phyloP scores from a whole-genome alignment of 805 yeast species.

The Starmerella sp. region DNA sequence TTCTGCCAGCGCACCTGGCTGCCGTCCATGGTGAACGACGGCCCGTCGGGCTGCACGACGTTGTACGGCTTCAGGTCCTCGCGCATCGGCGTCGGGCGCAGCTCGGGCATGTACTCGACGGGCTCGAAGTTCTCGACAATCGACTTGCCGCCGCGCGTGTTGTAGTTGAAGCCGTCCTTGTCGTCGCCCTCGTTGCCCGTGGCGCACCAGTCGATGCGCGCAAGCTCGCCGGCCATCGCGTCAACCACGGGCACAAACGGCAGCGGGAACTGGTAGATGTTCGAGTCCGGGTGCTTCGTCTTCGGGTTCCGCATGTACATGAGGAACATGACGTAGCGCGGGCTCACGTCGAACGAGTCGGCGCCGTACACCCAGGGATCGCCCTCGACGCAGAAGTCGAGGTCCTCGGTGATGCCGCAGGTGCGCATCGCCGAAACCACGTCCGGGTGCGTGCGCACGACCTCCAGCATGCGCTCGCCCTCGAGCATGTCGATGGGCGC shows the following conservation, averaged over 20 bases:
- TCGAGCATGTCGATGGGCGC: constrained; percentile 60
- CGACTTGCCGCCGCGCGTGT: constrained; percentile 47
- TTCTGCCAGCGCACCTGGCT: constrained; percentile 65
- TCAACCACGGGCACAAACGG: constrained; percentile 65
- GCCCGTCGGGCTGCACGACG: constrained; percentile 78
- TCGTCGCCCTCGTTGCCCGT: constrained; percentile 60
- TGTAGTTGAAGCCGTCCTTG: constrained; percentile 40
- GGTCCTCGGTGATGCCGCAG: constrained; percentile 40
- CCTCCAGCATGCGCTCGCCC: constrained; percentile 3
- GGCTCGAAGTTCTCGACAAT: constrained; percentile 44
- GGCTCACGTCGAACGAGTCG: constrained; percentile 39
- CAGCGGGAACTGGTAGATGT: constrained; percentile 61
- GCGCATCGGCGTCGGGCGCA: constrained; percentile 42
- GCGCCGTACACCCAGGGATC: constrained; percentile 69
- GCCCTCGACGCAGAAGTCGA: constrained; percentile 11
- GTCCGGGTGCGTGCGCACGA: constrained; percentile 63
- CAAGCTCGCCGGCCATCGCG: constrained; percentile 44
- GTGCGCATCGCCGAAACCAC: constrained; percentile 78
- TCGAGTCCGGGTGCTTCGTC: constrained; percentile 31
- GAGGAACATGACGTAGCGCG: constrained; percentile 48
- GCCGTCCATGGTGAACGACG: constrained; percentile 51
- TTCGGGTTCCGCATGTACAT: constrained; percentile 61
- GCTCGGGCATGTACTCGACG: constrained; percentile 65
- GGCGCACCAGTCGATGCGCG: constrained; percentile 63
- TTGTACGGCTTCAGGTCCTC: constrained; percentile 57